Percentiles rank a stretch among this genome's conserved stretches.
phyloP scores from a whole-genome alignment of 2,329 filamentous ascomycete species.

The Penicillium expansum region DNA sequence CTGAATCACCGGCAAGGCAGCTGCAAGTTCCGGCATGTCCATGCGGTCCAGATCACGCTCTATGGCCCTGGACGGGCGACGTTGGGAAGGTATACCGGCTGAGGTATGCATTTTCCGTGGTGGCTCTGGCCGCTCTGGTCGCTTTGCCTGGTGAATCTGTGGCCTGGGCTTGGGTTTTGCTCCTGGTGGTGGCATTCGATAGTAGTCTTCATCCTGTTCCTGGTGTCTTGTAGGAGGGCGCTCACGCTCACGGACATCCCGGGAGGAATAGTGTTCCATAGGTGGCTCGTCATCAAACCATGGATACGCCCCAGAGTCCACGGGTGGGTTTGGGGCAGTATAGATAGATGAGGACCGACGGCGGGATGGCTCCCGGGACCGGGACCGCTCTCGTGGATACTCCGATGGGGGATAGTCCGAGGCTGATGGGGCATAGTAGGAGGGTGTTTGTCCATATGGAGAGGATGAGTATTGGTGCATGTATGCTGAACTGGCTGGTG shows the following conservation, averaged over 20 bases:
- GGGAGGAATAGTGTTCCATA: conserved; percentile 29
- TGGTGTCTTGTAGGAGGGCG: conserved; percentile 31
- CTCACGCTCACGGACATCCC: conserved; percentile 30
- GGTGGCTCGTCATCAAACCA: conserved; percentile 28
- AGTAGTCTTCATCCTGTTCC: conserved; percentile 42
- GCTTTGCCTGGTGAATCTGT: conserved; percentile 38
- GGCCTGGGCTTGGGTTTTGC: conserved; percentile 29
- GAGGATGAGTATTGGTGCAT: conserved; percentile 34
- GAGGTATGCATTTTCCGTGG: conserved; percentile 14
- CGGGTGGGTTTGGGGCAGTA: conserved; percentile 25
- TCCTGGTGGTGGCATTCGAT: conserved; percentile 44
- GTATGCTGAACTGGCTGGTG: conserved; percentile 39
- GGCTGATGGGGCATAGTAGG: conserved; percentile 30
- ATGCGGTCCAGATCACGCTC: conserved; percentile 1
- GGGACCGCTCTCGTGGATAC: conserved; percentile 35
- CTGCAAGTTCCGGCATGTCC: conserved; percentile 36
- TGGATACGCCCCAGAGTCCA: conserved; percentile 33
- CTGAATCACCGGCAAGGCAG: conserved; percentile 35
- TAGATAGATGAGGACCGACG: conserved; percentile 37
- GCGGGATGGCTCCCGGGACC: conserved; percentile 32
- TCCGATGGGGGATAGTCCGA: conserved; percentile 32
- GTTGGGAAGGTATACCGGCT: conserved; percentile 23
- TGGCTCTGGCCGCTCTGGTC: conserved; percentile 29
- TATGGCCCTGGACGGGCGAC: conserved; percentile 32
- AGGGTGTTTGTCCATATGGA: conserved; percentile 28